These are phyloP conservation scores for sorghum (Sorghum bicolor) DNA, from an alignment of 176 grass and related monocot species.

Conservation along the genomic window Sorghum_bicolor_NCBIv3 NC_012878.2:45321001-45321500, in stretches of 20 bases:
- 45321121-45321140: background rate
- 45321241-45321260: background rate
- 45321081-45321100: background rate
- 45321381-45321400: conserved; percentile 1
- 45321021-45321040: conserved; percentile 13
- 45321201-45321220: background rate
- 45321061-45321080: conserved; percentile 8
- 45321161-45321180: background rate
- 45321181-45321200: background rate
- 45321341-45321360: too few relatives aligned
- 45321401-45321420: background rate
- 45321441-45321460: conserved; percentile 15
- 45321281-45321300: background rate
- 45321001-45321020: conserved; percentile 32
- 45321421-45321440: background rate
- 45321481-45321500: background rate
- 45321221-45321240: background rate
- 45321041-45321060: conserved; percentile 1
- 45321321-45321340: too few relatives aligned
- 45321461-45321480: conserved; percentile 18
- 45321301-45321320: too few relatives aligned
- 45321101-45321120: background rate
- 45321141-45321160: background rate
- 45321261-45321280: background rate
- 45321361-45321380: too few relatives aligned